A percentile compares a stretch with the other conserved stretches of the same genome.
These are phyloP conservation scores for Pouteria glomerata DNA, from an alignment of 148 eudicot genomes.

Conservation along the genomic window DNA sequence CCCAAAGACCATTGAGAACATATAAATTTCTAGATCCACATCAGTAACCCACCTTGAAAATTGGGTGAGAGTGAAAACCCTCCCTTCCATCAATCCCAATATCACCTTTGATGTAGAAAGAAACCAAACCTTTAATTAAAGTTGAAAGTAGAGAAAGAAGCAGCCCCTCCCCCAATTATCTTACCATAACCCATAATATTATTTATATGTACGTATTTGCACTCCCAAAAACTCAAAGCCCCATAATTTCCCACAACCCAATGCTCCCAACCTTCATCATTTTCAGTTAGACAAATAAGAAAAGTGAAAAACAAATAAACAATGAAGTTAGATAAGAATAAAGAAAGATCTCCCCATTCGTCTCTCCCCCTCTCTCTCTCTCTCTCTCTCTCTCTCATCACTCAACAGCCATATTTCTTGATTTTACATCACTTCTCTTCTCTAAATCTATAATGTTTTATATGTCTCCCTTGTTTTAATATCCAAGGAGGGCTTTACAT, in stretches of 20 bases:
- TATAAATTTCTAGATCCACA: conserved; percentile 40
- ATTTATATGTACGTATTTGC: no score
- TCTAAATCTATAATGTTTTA: conserved; percentile 12
- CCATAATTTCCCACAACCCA: conserved; percentile 44
- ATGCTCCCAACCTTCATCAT: conserved; percentile 42
- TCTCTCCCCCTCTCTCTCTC: conserved; percentile 20
- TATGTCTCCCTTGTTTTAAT: neutral
- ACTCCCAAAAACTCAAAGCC: conserved; percentile 2
- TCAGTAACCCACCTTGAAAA: conserved; percentile 29
- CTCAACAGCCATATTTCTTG: conserved; percentile 9
- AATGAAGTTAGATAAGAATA: no score
- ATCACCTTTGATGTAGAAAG: conserved; percentile 5
- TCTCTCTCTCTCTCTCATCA: conserved; percentile 10
- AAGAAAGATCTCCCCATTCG: neutral
- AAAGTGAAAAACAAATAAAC: conserved; percentile 16
- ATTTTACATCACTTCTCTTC: conserved; percentile 26
- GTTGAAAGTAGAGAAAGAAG: neutral
- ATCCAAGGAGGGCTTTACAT: conserved; percentile 6
- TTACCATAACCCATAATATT: neutral
- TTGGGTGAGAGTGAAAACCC: conserved; percentile 9
- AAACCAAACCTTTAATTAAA: neutral
- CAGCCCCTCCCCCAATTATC: neutral
- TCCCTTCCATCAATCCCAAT: conserved; percentile 28
- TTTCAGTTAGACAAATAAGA: conserved; percentile 37
- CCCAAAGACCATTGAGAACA: conserved; percentile 47